Evolutionary conservation across 2,329 filamentous ascomycete species (phyloP).

Genomic region (Colletotrichum phormii): DNA sequence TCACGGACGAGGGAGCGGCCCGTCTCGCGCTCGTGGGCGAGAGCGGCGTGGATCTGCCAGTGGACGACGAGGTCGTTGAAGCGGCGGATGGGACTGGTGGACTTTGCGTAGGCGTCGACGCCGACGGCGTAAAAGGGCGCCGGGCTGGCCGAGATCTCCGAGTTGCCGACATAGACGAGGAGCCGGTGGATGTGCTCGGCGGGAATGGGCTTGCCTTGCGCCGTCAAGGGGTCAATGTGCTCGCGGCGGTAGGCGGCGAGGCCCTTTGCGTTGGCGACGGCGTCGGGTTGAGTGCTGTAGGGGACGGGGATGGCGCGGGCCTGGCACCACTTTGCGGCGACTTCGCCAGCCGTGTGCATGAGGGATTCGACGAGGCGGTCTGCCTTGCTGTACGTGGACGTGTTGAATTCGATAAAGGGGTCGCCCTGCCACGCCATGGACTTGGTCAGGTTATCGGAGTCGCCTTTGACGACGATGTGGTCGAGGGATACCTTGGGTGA

Average conservation of each 20-base stretch:
- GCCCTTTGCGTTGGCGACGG: slow-evolving; percentile 47
- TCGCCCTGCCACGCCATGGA: slow-evolving; percentile 56
- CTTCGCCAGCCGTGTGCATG: slow-evolving; percentile 73
- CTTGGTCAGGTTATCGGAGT: slow-evolving; percentile 30
- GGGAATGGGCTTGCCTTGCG: slow-evolving; percentile 47
- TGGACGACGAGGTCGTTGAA: slow-evolving; percentile 72
- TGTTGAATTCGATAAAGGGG: slow-evolving; percentile 60
- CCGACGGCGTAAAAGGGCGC: slow-evolving; percentile 69
- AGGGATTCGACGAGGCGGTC: slow-evolving; percentile 57
- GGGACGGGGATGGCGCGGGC: slow-evolving; percentile 69
- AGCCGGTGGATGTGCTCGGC: slow-evolving; percentile 46
- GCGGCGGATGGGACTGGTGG: slow-evolving; percentile 74
- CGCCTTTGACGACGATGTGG: slow-evolving; percentile 37
- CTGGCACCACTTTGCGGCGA: slow-evolving; percentile 71
- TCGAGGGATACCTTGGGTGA: slow-evolving; percentile 57
- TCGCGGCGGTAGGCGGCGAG: slow-evolving; percentile 52
- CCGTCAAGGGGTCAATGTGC: slow-evolving; percentile 50
- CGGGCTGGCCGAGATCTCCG: slow-evolving; percentile 63
- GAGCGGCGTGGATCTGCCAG: slow-evolving; percentile 73
- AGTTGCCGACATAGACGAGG: slow-evolving; percentile 58
- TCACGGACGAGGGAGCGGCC: slow-evolving; percentile 38
- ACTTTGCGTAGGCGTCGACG: slow-evolving; percentile 70
- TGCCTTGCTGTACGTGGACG: slow-evolving; percentile 44
- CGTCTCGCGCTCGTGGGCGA: slow-evolving; percentile 57
- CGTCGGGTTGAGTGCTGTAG: slow-evolving; percentile 64